These are phyloP conservation scores for Glutinoglossum americanum DNA, from an alignment of 495 filamentous ascomycete species.

Conservation along the genomic window DNA sequence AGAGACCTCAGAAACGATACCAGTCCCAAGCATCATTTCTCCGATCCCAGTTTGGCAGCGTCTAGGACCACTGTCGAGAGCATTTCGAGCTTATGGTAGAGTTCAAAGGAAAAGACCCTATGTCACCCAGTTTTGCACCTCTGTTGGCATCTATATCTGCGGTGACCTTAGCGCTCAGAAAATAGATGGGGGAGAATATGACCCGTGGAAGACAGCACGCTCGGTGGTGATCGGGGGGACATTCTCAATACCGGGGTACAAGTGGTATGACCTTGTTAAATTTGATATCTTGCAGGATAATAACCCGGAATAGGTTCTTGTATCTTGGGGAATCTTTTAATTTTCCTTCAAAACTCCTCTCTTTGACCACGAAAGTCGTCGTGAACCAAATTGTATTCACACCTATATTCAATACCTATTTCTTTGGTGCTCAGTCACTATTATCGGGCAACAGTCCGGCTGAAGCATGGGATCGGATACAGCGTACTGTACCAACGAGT, in stretches of 20 bases:
- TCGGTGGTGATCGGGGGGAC: slow-evolving; percentile 51
- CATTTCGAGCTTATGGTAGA: slow-evolving; percentile 48
- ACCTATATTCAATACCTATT: slow-evolving; percentile 74
- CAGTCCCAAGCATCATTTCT: slow-evolving; percentile 23
- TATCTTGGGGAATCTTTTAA: slow-evolving; percentile 66
- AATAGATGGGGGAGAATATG: slow-evolving; percentile 29
- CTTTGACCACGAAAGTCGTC: slow-evolving; percentile 49
- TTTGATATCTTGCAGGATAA: slow-evolving; percentile 1
- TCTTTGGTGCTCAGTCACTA: slow-evolving; percentile 67
- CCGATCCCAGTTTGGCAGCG: slow-evolving; percentile 27
- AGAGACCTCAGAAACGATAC: slow-evolving; percentile 12
- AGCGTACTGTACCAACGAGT: slow-evolving; percentile 53
- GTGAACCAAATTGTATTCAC: slow-evolving; percentile 73
- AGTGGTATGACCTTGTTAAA: slow-evolving; percentile 34
- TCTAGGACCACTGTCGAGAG: slow-evolving; percentile 33
- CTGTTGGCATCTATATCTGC: slow-evolving; percentile 54
- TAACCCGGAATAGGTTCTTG: slow-evolving; percentile 38
- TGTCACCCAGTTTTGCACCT: slow-evolving; percentile 51
- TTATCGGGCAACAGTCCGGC: slow-evolving; percentile 32
- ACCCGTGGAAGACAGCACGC: slow-evolving; percentile 44
- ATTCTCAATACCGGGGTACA: slow-evolving; percentile 54
- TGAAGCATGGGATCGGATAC: slow-evolving; percentile 47
- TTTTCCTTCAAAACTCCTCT: slow-evolving; percentile 46
- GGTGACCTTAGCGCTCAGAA: slow-evolving; percentile 66
- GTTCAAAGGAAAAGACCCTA: slow-evolving; percentile 50